phyloP scores from a whole-genome alignment of 2,329 filamentous ascomycete genomes.

The Drechslera avenae region DNA sequence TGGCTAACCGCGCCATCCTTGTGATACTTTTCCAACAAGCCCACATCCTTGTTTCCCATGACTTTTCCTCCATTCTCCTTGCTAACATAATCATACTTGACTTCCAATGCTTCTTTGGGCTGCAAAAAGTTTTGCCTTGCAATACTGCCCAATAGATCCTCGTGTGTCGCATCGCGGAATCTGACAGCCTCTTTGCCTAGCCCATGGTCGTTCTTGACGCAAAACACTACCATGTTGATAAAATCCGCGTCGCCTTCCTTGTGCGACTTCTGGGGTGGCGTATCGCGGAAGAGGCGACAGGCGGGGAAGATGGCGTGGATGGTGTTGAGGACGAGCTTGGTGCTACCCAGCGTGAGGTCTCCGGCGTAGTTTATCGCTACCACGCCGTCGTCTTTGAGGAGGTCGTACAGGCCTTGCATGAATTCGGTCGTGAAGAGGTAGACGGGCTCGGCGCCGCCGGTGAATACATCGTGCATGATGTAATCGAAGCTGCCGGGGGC shows the following conservation, averaged over 20 bases:
- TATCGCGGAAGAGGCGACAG: slow-evolving; percentile 89
- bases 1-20: slow-evolving; percentile 78
- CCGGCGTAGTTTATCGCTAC: slow-evolving; percentile 97
- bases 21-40: slow-evolving; percentile 72
- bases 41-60: slow-evolving; percentile 67
- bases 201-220: slow-evolving; percentile 65
- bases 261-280: slow-evolving; percentile 56
- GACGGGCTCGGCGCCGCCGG: slow-evolving; percentile 89
- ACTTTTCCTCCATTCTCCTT: slow-evolving; percentile 55
- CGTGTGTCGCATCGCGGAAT: slow-evolving; percentile 69
- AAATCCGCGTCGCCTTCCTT: slow-evolving; percentile 64
- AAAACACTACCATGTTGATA: slow-evolving; percentile 96
- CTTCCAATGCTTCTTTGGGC: slow-evolving; percentile 72
- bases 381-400: slow-evolving; percentile 78
- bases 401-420: slow-evolving; percentile 68
- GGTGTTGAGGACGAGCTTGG: slow-evolving; percentile 79
- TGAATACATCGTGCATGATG: slow-evolving; percentile 97
- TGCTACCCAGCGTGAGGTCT: slow-evolving; percentile 77
- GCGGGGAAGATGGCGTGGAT: slow-evolving; percentile 82
- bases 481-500: slow-evolving; percentile 71
- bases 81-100: slow-evolving; percentile 39
- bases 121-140: slow-evolving; percentile 72
- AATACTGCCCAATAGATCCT: slow-evolving; percentile 74
- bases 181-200: slow-evolving; percentile 52
- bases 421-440: slow-evolving; percentile 88